Percentiles rank a stretch among this genome's conserved stretches.
phyloP scores from a whole-genome alignment of 495 filamentous ascomycete genomes.

The Lepidopterella palustris region DNA sequence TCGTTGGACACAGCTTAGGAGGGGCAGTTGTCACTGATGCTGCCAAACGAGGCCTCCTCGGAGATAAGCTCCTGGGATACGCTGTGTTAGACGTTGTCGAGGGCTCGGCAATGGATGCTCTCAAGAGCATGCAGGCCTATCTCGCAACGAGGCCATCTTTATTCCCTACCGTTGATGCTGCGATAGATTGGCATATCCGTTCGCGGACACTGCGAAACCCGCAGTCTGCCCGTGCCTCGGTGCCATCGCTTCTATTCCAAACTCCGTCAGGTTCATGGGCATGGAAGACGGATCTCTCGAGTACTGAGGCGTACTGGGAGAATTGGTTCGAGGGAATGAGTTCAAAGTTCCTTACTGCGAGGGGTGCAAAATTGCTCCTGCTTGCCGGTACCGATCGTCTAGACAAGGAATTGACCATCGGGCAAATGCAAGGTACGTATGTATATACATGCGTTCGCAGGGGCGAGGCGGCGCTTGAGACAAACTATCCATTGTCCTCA shows the following conservation, averaged over 20 bases:
- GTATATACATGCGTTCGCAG: too few relatives aligned
- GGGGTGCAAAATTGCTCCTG: conserved; percentile 82
- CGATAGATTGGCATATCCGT: conserved; percentile 90
- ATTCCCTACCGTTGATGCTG: conserved; percentile 68
- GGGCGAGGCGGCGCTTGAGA: too few relatives aligned
- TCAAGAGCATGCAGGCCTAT: conserved; percentile 89
- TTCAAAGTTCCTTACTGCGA: conserved; percentile 75
- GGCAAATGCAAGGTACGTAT: conserved; percentile 83
- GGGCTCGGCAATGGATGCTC: conserved; percentile 81
- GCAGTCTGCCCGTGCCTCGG: conserved; percentile 72
- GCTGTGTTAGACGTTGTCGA: conserved; percentile 95
- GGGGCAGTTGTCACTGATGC: conserved; percentile 91
- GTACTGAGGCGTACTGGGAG: conserved; percentile 88
- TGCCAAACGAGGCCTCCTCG: conserved; percentile 59
- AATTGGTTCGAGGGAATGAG: conserved; percentile 88
- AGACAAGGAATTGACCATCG: conserved; percentile 93
- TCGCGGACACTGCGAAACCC: conserved; percentile 82
- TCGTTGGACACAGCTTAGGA: conserved; percentile 92
- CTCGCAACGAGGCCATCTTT: conserved; percentile 72
- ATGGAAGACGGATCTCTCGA: conserved; percentile 80
- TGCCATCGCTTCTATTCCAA: conserved; percentile 69
- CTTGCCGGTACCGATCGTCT: conserved; percentile 91
- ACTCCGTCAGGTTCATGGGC: conserved; percentile 53
- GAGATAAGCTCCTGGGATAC: conserved; percentile 68
- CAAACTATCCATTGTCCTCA: background rate